Percentiles rank a stretch among this genome's conserved stretches.
phyloP scores from a whole-genome alignment of 352 stramenopile genomes.

The Phytophthora europaea region DNA sequence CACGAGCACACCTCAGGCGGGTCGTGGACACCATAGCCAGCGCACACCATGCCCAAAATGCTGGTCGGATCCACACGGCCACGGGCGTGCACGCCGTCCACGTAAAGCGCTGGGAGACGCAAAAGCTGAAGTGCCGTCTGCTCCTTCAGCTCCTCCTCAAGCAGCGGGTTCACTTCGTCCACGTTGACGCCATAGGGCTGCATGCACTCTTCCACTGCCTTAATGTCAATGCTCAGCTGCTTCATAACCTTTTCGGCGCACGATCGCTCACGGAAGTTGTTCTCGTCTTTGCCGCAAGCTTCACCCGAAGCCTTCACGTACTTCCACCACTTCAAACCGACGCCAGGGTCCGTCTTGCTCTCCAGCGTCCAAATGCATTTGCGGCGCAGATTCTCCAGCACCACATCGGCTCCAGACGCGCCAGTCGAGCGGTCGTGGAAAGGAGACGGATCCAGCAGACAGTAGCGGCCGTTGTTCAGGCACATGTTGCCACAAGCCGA shows the following conservation, averaged over 20 bases:
- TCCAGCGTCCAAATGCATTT: conserved; percentile 97
- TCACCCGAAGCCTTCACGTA: conserved; percentile 94
- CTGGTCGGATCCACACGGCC: conserved; percentile 91
- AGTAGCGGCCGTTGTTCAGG: conserved; percentile 98
- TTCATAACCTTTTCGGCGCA: conserved; percentile 94
- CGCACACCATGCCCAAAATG: conserved; percentile 90
- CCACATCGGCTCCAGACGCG: conserved; percentile 95
- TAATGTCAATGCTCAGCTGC: conserved; percentile 84
- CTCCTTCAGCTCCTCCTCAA: conserved; percentile 92
- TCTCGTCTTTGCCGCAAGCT: conserved; percentile 87
- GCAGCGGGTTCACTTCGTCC: conserved; percentile 89
- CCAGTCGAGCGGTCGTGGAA: conserved; percentile 95
- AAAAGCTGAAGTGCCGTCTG: conserved; percentile 94
- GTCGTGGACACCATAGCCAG: conserved; percentile 83
- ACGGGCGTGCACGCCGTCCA: conserved; percentile 95
- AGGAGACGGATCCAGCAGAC: conserved; percentile 94
- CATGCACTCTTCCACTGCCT: conserved; percentile 95
- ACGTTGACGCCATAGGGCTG: conserved; percentile 90
- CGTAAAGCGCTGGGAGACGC: conserved; percentile 93
- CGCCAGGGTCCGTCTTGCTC: conserved; percentile 75
- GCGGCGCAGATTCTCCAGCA: conserved; percentile 93
- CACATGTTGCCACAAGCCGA: conserved; percentile 97
- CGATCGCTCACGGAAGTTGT: conserved; percentile 86
- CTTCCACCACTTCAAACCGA: conserved; percentile 95
- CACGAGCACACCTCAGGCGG: conserved; percentile 84